Base-by-base conservation (phyloP, 2,329 filamentous ascomycete genomes). In the Tolypocladium pustulatum region DNA sequence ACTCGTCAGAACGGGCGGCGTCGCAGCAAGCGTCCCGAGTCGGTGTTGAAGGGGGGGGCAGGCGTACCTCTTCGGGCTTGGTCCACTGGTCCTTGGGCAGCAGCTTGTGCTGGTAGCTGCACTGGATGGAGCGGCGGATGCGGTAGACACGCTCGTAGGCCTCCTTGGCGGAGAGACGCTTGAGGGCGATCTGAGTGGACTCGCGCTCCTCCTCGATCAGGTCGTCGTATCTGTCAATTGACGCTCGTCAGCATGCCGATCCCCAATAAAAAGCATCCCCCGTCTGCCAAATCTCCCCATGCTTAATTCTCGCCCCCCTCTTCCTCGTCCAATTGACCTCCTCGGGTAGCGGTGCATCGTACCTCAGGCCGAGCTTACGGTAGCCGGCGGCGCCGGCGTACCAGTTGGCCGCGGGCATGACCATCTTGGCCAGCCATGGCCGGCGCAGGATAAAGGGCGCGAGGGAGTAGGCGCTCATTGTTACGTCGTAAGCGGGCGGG, bases 61-160 rank as follows among this genome's bases (percentile, higher is more conserved):
- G 52, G 27, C 51, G 68, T 70, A 81, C 79, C 66, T 81, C 77
- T 68, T 81, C 75, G 65, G 76, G 66, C 75, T 81, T 84, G 66
- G 80, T 84, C 82, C 82, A 85, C 71, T 85, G 73, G 38, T 78
- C 71, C 76, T 81, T 81, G 72, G 84, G 82, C 58, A 87, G 79
- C 62, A 87, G 76, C 77, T 85, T 84, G 74, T 87, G 84, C 69
- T 79, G 74, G 70, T 84, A 74, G 68, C 80, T 83, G 75, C 78
- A 79, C 79, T 99, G 94, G 78, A 95, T 87, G 69, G 94, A 93
- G 78, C 94, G 87, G 79, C 94, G 90, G 76, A 99, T 85, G 72
- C 94, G 92, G 87, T 91, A 99, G 74, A 97, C 86, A 75, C 94
- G 93, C 81, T 99, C 94, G 80, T 97, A 97, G 69, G 87, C 83